These are phyloP conservation scores for Amanita thiersii DNA, from an alignment of 768 basidiomycete species.

Conservation along the genomic window DNA sequence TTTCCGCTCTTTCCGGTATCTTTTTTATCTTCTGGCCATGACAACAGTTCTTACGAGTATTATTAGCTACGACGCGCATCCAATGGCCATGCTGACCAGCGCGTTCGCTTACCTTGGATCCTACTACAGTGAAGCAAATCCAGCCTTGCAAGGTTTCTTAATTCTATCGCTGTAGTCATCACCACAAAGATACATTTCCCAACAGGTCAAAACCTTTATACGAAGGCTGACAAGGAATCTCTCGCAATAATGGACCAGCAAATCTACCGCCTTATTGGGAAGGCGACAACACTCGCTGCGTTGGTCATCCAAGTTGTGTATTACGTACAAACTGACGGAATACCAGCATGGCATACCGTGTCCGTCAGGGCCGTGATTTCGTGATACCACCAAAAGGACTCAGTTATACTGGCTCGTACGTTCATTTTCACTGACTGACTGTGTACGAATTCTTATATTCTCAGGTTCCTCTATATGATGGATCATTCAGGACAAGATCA, in stretches of 20 bases:
- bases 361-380: constrained; percentile 85
- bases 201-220: constrained; percentile 71
- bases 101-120: constrained; percentile 85
- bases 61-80: constrained; percentile 82
- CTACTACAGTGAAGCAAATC: constrained; percentile 84
- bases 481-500: constrained; percentile 69
- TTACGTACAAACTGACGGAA: constrained; percentile 7
- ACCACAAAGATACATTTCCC: constrained; percentile 1
- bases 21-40: background rate
- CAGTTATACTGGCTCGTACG: constrained; percentile 78
- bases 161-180: background rate
- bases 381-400: constrained; percentile 77
- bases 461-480: constrained; percentile 84
- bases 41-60: background rate
- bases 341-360: constrained; percentile 82
- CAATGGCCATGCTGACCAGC: constrained; percentile 85
- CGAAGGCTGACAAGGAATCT: constrained; percentile 54
- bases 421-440: constrained; percentile 8
- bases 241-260: constrained; percentile 86
- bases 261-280: constrained; percentile 82
- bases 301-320: constrained; percentile 23
- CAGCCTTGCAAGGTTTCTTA: constrained; percentile 64
- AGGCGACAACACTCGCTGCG: constrained; percentile 84
- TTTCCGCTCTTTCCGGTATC: constrained; percentile 58
- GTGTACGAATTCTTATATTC: constrained; percentile 1